Conservation (phyloP, 352 stramenopile species). For the Phytophthora syringae region DNA sequence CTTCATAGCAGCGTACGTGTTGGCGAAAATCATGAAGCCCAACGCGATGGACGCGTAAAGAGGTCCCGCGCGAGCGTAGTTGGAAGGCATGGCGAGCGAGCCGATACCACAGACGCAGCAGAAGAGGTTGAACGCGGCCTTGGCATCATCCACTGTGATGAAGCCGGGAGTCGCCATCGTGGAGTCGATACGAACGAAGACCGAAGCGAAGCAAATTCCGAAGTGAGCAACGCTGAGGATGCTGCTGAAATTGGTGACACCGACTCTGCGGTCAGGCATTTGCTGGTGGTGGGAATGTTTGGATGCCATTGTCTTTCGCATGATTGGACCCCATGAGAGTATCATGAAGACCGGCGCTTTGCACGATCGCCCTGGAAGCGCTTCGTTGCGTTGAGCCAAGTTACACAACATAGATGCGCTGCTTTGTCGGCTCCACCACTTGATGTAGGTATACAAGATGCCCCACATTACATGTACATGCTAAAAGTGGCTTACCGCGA, state of each 20-base stretch:
- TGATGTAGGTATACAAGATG: no score
- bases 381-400: conserved; percentile 16
- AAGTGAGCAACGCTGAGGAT: conserved; percentile 14
- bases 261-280: conserved; percentile 18
- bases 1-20: conserved; percentile 33
- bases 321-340: conserved; percentile 21
- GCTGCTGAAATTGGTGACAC: neutral
- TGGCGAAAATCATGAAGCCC: conserved; percentile 33
- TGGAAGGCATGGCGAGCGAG: conserved; percentile 31
- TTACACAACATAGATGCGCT: conserved; percentile 25
- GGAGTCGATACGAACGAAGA: conserved; percentile 2
- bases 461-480: no score
- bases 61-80: conserved; percentile 25
- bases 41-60: conserved; percentile 25
- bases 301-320: conserved; percentile 10
- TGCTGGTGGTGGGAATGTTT: conserved; percentile 30
- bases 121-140: conserved; percentile 36
- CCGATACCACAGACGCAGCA: conserved; percentile 33
- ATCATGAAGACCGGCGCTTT: no score
- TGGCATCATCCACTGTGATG: conserved; percentile 30
- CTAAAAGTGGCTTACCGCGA: conserved; percentile 18
- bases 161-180: conserved; percentile 12
- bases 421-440: conserved; percentile 17
- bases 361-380: conserved; percentile 3
- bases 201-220: conserved; percentile 22